phyloP scores from a whole-genome alignment of 1,284 basidiomycete species.

The Boletus mariae region DNA sequence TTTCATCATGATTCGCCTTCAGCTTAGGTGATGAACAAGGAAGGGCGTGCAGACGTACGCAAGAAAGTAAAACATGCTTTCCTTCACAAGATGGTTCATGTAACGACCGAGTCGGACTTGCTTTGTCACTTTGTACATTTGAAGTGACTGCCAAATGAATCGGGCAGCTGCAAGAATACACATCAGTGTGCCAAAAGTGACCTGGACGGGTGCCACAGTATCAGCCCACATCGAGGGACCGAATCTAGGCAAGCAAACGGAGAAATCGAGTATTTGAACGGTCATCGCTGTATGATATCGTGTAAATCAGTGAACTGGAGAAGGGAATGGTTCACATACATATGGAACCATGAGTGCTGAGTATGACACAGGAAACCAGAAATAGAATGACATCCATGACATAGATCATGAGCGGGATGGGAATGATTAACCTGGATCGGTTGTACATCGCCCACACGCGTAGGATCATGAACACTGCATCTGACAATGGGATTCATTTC shows the following conservation, averaged over 20 bases:
- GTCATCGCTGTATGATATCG: neutral
- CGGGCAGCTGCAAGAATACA: neutral
- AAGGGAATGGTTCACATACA: neutral
- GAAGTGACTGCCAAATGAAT: neutral
- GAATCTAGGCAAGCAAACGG: neutral
- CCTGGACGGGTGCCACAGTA: neutral
- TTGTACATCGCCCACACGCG: neutral
- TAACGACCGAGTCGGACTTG: neutral
- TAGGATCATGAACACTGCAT: slow-evolving; percentile 1
- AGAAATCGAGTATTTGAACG: neutral
- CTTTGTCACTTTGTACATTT: neutral
- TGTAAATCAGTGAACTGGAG: neutral
- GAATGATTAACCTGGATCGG: neutral
- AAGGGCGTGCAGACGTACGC: neutral
- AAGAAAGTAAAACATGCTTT: neutral
- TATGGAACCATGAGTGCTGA: neutral
- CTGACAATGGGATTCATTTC: neutral
- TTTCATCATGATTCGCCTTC: neutral
- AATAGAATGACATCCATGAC: neutral
- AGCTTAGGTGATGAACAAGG: neutral
- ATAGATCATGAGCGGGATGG: neutral
- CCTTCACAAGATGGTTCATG: neutral
- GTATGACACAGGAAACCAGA: neutral
- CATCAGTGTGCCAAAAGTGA: neutral
- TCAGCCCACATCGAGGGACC: neutral